phyloP scores from a whole-genome alignment of 306 rosid genomes.

The Corylus heterophylla region DNA sequence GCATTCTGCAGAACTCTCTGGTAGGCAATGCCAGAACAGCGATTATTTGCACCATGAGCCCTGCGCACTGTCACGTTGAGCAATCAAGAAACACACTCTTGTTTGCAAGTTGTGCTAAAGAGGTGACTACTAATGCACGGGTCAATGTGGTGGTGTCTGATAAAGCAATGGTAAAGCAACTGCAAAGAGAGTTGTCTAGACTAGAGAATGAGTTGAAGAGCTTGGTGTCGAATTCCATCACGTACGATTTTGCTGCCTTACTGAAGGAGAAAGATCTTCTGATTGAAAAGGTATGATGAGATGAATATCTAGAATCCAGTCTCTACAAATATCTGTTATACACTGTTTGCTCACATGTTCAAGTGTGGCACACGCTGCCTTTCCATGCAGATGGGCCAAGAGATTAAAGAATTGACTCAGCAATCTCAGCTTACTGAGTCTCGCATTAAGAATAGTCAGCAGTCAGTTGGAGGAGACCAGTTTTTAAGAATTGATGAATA shows the following conservation, averaged over 20 bases:
- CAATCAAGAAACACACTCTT: constrained; percentile 86
- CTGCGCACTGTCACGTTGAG: constrained; percentile 75
- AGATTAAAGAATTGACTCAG: constrained; percentile 66
- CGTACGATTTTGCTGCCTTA: constrained; percentile 35
- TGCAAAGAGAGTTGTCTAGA: constrained; percentile 68
- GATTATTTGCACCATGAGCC: constrained; percentile 87
- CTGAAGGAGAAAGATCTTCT: constrained; percentile 76
- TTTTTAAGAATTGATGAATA: constrained; percentile 31
- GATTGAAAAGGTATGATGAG: constrained; percentile 67
- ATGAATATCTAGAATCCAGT: not conserved
- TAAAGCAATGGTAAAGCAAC: constrained; percentile 80
- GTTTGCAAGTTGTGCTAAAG: constrained; percentile 85
- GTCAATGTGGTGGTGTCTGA: constrained; percentile 78
- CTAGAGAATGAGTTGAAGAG: constrained; percentile 64
- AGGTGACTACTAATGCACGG: constrained; percentile 82
- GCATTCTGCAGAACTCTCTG: constrained; percentile 85
- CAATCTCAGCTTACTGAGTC: constrained; percentile 78
- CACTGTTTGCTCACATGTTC: not conserved
- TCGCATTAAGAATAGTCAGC: constrained; percentile 53
- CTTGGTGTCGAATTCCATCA: constrained; percentile 40
- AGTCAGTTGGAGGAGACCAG: constrained; percentile 42
- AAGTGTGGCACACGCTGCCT: not conserved
- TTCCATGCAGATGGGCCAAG: constrained; percentile 62
- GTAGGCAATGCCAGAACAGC: constrained; percentile 98
- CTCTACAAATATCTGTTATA: not conserved